Evolutionary conservation across 306 rosid species (phyloP), one percentile per base, ranked within the genome.

Genomic region (Abrus pulchellus): DNA sequence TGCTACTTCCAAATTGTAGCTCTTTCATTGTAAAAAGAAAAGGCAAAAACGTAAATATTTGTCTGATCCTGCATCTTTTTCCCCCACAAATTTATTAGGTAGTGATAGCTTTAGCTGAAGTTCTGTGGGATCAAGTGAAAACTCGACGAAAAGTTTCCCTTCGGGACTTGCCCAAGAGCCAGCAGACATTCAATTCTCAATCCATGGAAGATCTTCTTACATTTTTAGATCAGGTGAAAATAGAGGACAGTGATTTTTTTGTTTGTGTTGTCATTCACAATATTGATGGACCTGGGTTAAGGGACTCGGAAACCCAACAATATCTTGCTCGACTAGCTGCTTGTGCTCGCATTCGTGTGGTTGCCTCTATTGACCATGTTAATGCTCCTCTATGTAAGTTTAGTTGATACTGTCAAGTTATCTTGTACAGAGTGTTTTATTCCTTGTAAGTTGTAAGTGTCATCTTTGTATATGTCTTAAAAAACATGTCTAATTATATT

Each of bases 231-330:
- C 92, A 82, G 78, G 88, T 66, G 14, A 85, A 89, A 40, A 77
- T 70, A 69, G 92, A 83, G 61, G 90, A 88, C n/a, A 63, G 32
- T 0, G 86, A 79, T 71, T 82, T 83, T 83, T 83, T 90, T 72
- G 75, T 93, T 54, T 93, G 91, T 76, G 82, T 95, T 68, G 77
- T 90, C 69, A 73, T 93, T 80, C 94, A 95, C 87, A 95, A 95
- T 87, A 93, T 95, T 47, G 98, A 95, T 75, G 99, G 98, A 50
- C 96, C 97, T 28, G 98, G 92, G 50, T 85, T 91, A 79, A 89
- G 99, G 78, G 99, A 95, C 80, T 74, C 88, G 28, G 98, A 93
- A 76, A 89, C 89, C 67, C 98, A 91, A 80, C 96, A 89, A 63
- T 86, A 82, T 87, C 93, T 95, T 60, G 95, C 92, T 45, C 90